Evolutionary conservation across 306 rosid species (phyloP).

Genomic region (Trifolium subterraneum): DNA sequence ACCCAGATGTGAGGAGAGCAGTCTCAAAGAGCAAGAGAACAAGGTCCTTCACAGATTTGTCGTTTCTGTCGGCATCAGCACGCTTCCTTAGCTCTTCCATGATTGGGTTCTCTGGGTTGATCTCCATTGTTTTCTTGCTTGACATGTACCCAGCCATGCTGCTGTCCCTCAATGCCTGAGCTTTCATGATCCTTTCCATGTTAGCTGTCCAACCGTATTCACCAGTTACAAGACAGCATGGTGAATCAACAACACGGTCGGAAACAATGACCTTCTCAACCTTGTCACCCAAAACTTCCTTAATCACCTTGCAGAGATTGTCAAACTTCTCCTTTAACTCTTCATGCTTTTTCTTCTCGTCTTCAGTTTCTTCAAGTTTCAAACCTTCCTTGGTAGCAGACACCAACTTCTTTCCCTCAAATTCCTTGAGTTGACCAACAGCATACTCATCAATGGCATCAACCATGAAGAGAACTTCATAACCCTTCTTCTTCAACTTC

Average conservation of each 20-base stretch:
- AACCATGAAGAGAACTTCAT: constrained; percentile 82
- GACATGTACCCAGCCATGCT: constrained; percentile 96
- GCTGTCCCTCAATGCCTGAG: constrained; percentile 85
- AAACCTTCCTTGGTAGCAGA: constrained; percentile 91
- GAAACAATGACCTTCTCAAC: constrained; percentile 83
- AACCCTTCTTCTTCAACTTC: constrained; percentile 83
- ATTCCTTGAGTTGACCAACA: constrained; percentile 83
- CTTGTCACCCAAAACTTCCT: constrained; percentile 82
- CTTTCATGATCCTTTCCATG: constrained; percentile 93
- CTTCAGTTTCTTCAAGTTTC: constrained; percentile 75
- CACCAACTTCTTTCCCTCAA: constrained; percentile 83
- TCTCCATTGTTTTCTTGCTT: constrained; percentile 92
- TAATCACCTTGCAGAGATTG: constrained; percentile 80
- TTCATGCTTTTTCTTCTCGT: constrained; percentile 66
- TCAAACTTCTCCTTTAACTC: constrained; percentile 70
- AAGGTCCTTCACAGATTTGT: constrained; percentile 88
- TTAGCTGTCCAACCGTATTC: constrained; percentile 92
- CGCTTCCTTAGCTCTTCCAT: constrained; percentile 92
- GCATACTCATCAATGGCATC: constrained; percentile 93
- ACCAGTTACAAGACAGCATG: constrained; percentile 89
- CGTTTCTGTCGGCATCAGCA: constrained; percentile 74
- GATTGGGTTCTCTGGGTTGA: constrained; percentile 84
- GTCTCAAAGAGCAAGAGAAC: constrained; percentile 85
- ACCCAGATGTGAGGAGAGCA: constrained; percentile 83
- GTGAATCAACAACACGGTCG: constrained; percentile 86